These are phyloP conservation scores for Crithidia acanthocephali DNA, from an alignment of 208 protist species.

Conservation along the genomic window DNA sequence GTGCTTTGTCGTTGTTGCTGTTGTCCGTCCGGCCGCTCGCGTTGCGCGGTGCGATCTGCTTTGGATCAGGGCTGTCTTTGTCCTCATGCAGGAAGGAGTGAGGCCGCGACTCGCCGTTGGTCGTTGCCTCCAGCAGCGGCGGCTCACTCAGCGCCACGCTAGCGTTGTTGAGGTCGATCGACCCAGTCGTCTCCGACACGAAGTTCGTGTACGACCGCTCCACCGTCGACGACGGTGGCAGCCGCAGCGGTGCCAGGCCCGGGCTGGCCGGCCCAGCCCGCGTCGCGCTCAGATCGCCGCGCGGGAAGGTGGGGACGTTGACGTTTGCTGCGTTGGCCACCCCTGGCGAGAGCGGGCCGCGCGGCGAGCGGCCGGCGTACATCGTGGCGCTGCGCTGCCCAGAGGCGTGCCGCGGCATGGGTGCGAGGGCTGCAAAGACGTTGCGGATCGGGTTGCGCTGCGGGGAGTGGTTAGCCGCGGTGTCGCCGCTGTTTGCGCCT, in stretches of 20 bases:
- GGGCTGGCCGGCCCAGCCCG: slow-evolving; percentile 2
- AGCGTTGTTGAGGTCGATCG: not conserved
- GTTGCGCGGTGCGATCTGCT: not conserved
- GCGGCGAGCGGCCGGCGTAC: slow-evolving; percentile 11
- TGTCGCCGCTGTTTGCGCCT: not conserved
- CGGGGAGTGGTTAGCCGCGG: slow-evolving; percentile 2
- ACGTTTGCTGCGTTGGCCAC: not conserved
- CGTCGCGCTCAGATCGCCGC: slow-evolving; percentile 7
- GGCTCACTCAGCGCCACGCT: slow-evolving; percentile 22
- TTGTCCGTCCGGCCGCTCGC: not conserved
- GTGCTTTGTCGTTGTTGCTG: slow-evolving; percentile 5
- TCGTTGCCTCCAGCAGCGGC: slow-evolving; percentile 32
- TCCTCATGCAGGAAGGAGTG: not conserved
- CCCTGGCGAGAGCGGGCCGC: not conserved
- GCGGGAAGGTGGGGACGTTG: not conserved
- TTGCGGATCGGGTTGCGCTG: slow-evolving; percentile 22
- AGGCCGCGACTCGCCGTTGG: slow-evolving; percentile 7
- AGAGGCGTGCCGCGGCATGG: slow-evolving; percentile 4
- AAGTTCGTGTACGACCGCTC: slow-evolving; percentile 17
- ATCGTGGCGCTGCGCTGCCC: slow-evolving; percentile 6
- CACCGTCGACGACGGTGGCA: not conserved
- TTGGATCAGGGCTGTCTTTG: slow-evolving; percentile 6
- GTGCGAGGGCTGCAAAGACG: slow-evolving; percentile 15
- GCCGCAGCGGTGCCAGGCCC: not conserved
- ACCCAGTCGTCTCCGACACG: slow-evolving; percentile 6